These are phyloP conservation scores for Acacia concinna DNA, from an alignment of 331 rosid genomes.

Conservation along the genomic window DNA sequence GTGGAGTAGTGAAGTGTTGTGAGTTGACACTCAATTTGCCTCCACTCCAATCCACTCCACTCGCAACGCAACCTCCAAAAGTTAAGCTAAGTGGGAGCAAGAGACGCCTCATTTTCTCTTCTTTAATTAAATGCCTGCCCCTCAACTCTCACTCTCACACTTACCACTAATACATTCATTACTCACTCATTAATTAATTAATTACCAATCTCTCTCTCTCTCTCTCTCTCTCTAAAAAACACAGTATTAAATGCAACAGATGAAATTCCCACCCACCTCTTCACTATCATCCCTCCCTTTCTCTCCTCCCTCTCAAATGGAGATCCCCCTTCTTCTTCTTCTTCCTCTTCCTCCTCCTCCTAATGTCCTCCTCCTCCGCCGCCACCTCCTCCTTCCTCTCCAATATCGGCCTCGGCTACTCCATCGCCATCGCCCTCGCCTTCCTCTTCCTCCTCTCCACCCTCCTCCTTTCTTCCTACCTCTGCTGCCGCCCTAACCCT, in stretches of 20 bases:
- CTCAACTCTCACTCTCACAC: neutral
- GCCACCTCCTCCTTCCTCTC: slow-evolving; percentile 42
- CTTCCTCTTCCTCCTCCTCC: neutral
- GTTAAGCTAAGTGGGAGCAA: neutral
- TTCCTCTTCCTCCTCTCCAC: slow-evolving; percentile 85
- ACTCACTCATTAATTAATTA: too few relatives aligned
- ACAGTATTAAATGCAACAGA: slow-evolving; percentile 46
- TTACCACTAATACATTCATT: too few relatives aligned
- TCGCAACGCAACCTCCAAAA: neutral
- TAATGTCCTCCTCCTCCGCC: slow-evolving; percentile 44
- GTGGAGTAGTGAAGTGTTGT: neutral
- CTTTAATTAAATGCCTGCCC: neutral
- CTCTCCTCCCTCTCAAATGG: slow-evolving; percentile 44
- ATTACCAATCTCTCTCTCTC: neutral
- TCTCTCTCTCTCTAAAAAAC: neutral
- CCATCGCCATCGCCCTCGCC: slow-evolving; percentile 86
- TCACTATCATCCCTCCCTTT: neutral
- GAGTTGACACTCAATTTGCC: neutral
- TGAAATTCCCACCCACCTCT: slow-evolving; percentile 45
- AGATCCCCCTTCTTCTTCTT: slow-evolving; percentile 18
- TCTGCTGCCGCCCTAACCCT: slow-evolving; percentile 71
- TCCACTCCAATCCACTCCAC: too few relatives aligned
- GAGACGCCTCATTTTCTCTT: neutral
- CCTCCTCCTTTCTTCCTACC: slow-evolving; percentile 79
- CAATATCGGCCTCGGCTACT: slow-evolving; percentile 83